These are phyloP conservation scores for Ustilago cynodontis DNA, from an alignment of 1,284 basidiomycete species.

Conservation along the genomic window DNA sequence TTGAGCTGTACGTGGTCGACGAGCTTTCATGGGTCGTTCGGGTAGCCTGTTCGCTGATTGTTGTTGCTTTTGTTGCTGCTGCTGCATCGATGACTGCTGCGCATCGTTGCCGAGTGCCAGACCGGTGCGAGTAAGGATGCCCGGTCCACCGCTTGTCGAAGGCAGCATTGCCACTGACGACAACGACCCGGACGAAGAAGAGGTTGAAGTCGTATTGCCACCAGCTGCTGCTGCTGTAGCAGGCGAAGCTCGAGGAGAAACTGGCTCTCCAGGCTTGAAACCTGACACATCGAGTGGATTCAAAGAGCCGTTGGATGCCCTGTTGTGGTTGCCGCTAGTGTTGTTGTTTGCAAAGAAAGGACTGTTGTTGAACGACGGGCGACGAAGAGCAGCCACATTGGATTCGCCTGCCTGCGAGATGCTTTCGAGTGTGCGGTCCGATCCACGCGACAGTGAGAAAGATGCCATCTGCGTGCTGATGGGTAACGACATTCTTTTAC, in stretches of 20 bases:
- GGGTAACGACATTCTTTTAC: conserved; percentile 60
- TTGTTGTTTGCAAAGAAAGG: conserved; percentile 29
- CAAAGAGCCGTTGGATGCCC: conserved; percentile 22
- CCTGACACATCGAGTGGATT: conserved; percentile 13
- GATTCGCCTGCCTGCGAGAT: conserved; percentile 39
- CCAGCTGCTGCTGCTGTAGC: conserved; percentile 13
- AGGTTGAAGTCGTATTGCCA: conserved; percentile 5
- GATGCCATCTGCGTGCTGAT: conserved; percentile 51
- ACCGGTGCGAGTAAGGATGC: conserved; percentile 13
- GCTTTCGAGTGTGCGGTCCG: conserved; percentile 41
- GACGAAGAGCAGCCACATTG: conserved; percentile 24
- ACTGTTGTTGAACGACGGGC: conserved; percentile 42
- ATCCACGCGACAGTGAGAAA: conserved; percentile 34
- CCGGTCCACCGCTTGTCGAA: conserved; percentile 17
- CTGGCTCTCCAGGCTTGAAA: conserved; percentile 27
- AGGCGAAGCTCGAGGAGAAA: conserved; percentile 38
- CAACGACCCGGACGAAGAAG: conserved; percentile 14
- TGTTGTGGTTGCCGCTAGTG: neutral
- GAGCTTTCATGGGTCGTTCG: conserved; percentile 25
- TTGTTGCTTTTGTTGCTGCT: conserved; percentile 18
- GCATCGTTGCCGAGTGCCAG: neutral
- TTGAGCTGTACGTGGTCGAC: conserved; percentile 55
- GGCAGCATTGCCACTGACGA: conserved; percentile 21
- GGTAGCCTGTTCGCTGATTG: conserved; percentile 7
- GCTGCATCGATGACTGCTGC: neutral